phyloP scores from a whole-genome alignment of 2,329 filamentous ascomycete genomes.

The Metarhizium rileyi region DNA sequence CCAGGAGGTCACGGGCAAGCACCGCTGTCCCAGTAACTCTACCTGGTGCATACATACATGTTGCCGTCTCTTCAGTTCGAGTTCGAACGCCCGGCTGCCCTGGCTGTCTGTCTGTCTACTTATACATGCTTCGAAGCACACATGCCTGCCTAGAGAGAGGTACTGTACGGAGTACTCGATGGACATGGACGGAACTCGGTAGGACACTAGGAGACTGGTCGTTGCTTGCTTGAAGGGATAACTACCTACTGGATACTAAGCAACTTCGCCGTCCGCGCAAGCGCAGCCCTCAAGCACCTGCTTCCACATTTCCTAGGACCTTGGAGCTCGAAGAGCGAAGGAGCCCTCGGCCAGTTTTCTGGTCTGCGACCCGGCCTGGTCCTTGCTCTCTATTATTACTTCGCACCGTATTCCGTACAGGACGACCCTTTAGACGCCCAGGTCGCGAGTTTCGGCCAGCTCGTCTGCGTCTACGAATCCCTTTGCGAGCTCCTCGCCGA shows the following conservation, averaged over 20 bases:
- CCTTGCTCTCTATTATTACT: neutral
- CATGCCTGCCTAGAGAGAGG: no score
- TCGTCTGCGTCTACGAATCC: neutral
- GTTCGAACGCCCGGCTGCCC: no score
- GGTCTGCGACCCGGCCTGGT: neutral
- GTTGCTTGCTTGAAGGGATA: no score
- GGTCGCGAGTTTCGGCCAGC: neutral
- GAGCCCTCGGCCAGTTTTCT: neutral
- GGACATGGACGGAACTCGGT: neutral
- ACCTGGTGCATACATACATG: slow-evolving; percentile 7
- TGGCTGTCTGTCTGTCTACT: no score
- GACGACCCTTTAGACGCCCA: neutral
- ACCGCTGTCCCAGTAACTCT: neutral
- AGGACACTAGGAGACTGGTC: neutral
- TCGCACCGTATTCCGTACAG: neutral
- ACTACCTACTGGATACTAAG: no score
- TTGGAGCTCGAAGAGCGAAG: neutral
- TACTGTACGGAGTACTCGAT: no score
- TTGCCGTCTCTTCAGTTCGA: neutral
- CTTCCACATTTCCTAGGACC: neutral
- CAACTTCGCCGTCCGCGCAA: neutral
- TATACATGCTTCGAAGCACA: no score
- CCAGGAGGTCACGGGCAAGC: slow-evolving; percentile 28
- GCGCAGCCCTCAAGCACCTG: neutral
- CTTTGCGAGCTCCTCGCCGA: neutral